Evolutionary conservation across 345 rosid genomes (phyloP), one percentile per base, ranked within the genome.

Genomic region (Dimocarpus longan): DNA sequence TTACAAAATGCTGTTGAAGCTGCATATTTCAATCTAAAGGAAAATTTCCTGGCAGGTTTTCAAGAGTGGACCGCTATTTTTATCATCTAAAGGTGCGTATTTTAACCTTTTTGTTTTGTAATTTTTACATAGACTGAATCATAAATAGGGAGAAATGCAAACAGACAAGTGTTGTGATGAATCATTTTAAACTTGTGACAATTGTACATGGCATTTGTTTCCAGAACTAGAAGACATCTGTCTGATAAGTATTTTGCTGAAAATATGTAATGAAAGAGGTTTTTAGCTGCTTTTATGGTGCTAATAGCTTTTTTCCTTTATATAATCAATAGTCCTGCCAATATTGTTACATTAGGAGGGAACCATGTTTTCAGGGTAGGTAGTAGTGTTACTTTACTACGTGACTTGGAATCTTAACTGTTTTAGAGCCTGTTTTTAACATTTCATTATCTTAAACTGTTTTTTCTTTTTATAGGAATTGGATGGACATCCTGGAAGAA

Each of bases 401-500:
- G 39, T 26, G 26, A 21, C 18, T 6, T n/a, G 26, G 52, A 67
- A 40, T 42, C 12, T 64, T 64, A 43, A 48, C 12, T 9, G 66
- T 46, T 64, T 44, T 43, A 62, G 4, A 40, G 24, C 16, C 44
- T 42, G 40, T 11, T 52, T 52, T 65, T 13, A 76, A 37, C 9
- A 39, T 39, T 39, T 54, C 56, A 68, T 54, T 40, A 22, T 56
- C 40, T 75, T 13, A 21, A 75, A 22, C 70, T 6, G 8, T 48
- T 11, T 64, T 37, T 50, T 32, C 42, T 22, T 67, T 46, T 11
- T 64, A 56, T 67, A 90, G 96, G 96, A 81, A 89, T 92, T 82
- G 96, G 96, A 73, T 92, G 96, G 96, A 92, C 96, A 74, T 88
- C 93, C 8, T 92, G 93, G 96, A 92, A 90, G 85, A 92, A 90